Evolutionary conservation across 2,329 filamentous ascomycete species (phyloP).

Genomic region (Cytospora piceicola): DNA sequence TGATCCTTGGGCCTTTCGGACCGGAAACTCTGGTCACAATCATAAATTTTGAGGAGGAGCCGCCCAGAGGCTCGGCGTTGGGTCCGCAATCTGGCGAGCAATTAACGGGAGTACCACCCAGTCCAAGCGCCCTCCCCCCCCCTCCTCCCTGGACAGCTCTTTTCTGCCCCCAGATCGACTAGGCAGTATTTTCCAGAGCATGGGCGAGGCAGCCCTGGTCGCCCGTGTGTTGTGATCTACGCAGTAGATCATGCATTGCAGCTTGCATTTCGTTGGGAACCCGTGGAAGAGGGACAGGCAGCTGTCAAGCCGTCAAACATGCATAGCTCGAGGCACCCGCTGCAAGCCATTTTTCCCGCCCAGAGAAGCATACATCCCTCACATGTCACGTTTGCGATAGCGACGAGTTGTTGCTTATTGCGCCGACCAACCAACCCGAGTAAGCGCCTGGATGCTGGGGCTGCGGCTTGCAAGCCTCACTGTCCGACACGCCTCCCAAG

Average conservation of each 20-base stretch:
- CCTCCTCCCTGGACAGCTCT: neutral
- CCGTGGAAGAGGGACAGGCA: constrained; percentile 16
- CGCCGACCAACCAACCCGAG: neutral
- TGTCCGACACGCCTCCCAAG: neutral
- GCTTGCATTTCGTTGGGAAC: constrained; percentile 25
- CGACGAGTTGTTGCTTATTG: constrained; percentile 13
- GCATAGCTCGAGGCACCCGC: constrained; percentile 22
- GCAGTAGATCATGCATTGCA: constrained; percentile 26
- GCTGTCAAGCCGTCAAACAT: constrained; percentile 30
- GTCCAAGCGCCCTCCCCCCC: neutral
- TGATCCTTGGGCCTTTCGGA: neutral
- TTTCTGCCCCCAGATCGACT: neutral
- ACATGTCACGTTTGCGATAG: constrained; percentile 17
- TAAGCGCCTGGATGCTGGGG: neutral
- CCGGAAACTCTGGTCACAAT: neutral
- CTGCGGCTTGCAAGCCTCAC: neutral
- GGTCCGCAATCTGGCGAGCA: neutral
- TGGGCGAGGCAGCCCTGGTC: constrained; percentile 5
- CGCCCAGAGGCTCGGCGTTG: neutral
- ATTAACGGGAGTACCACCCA: neutral
- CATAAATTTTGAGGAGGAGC: neutral
- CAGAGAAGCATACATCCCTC: constrained; percentile 14
- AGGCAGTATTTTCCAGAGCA: constrained; percentile 7
- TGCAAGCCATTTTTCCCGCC: constrained; percentile 15
- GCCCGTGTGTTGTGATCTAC: constrained; percentile 8